Evolutionary conservation across 2,329 filamentous ascomycete genomes (phyloP).

Genomic region (Lecanicillium sp.): DNA sequence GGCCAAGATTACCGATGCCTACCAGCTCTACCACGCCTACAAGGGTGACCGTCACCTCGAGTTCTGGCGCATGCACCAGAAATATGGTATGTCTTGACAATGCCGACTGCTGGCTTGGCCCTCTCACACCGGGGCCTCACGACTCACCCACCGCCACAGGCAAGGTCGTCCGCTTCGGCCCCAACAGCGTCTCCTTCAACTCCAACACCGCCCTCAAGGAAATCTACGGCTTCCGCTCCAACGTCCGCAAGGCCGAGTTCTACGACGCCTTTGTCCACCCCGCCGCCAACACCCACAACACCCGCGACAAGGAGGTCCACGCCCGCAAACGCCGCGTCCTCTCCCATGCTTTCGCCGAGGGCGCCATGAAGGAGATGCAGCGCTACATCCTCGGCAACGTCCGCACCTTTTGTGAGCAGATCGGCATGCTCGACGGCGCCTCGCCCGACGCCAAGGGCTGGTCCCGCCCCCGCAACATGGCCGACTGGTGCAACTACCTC

Average conservation of each 20-base stretch:
- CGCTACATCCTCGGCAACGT: constrained; percentile 60
- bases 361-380: constrained; percentile 62
- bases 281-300: constrained; percentile 66
- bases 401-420: constrained; percentile 57
- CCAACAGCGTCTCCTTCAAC: constrained; percentile 74
- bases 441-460: constrained; percentile 46
- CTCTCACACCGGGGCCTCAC: constrained; percentile 1
- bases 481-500: constrained; percentile 56
- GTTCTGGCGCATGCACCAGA: constrained; percentile 63
- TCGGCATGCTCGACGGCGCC: constrained; percentile 39
- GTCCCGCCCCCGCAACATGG: constrained; percentile 55
- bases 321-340: constrained; percentile 66
- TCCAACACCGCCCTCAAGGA: constrained; percentile 60
- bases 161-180: constrained; percentile 68
- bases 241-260: constrained; percentile 63
- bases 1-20: constrained; percentile 57
- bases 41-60: constrained; percentile 69
- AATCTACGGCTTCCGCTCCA: constrained; percentile 59
- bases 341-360: constrained; percentile 65
- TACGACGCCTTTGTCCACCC: constrained; percentile 69
- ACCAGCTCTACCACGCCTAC: constrained; percentile 68
- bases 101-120: no score
- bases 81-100: constrained; percentile 52
- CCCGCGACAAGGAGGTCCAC: constrained; percentile 61
- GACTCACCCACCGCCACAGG: constrained; percentile 31